Base-by-base conservation (phyloP, 371 early-diverging fungal species). In the Chytridiales sp. region DNA sequence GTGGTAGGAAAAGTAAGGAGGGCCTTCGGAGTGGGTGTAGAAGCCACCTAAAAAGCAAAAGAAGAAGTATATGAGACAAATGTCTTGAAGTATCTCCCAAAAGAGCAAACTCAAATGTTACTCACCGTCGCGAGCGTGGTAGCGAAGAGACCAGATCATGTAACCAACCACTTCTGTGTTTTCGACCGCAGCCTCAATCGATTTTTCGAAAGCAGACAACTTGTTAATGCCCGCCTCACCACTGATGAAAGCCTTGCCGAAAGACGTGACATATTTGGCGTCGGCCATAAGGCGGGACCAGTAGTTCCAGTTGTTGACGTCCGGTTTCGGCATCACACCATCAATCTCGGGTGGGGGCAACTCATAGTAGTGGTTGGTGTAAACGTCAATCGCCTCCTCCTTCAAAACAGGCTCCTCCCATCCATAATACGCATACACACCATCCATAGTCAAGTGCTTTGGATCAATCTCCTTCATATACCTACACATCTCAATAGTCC, bases 391-490 rank as follows among this genome's bases (percentile, higher is more conserved):
- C 24, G 50, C 36, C n/a, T 68, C 51, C 30, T 56, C 52, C 3
- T 29, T 6, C 24, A 73, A 51, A 5, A 69, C 60, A 22, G 47
- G 48, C 4, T 2, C 54, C n/a, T 59, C 56, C 69, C 70, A 74
- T 5, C 72, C 72, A 15, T 56, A 51, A 29, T 49, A 21, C 35
- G 40, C 34, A 46, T 51, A 74, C 1, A 62, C 42, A 34, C 75
- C 74, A 49, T 79, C 79, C 42, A 71, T 60, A 17, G 76, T 70
- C 9, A 68, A 60, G 22, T 75, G 75, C n/a, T 68, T 68, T 2
- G 29, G n/a, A 24, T 63, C 69, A 13, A 66, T n/a, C 36, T n/a
- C 36, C 59, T 72, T 71, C 48, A 76, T 61, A 24, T 51, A 48
- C 1, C 31, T 29, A 22, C 74, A 69, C 6, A 78, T 44, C n/a